These are phyloP conservation scores for Xylaria scruposa DNA, from an alignment of 495 filamentous ascomycete genomes.

Conservation along the genomic window DNA sequence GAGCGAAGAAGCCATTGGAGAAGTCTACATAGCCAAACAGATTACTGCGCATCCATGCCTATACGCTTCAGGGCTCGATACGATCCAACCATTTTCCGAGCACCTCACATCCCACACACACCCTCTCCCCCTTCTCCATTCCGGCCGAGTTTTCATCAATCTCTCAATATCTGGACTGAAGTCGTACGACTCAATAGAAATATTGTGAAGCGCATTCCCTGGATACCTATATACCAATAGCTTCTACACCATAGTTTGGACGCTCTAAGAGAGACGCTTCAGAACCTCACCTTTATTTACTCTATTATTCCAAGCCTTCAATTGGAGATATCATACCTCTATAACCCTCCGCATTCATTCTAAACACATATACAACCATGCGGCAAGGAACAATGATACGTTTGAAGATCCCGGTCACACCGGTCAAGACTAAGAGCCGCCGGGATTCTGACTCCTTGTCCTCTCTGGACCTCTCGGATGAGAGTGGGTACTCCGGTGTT, in stretches of 20 bases:
- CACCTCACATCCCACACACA: slow-evolving; percentile 22
- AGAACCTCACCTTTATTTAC: slow-evolving; percentile 50
- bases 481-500: slow-evolving; percentile 74
- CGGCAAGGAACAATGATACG: slow-evolving; percentile 55
- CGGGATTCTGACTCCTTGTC: slow-evolving; percentile 51
- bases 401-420: slow-evolving; percentile 52
- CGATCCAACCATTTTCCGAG: slow-evolving; percentile 4
- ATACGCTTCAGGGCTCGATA: slow-evolving; percentile 22
- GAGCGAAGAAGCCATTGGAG: slow-evolving; percentile 26
- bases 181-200: neutral
- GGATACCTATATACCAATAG: neutral
- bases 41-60: slow-evolving; percentile 32
- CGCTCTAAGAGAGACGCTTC: slow-evolving; percentile 22
- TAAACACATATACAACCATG: slow-evolving; percentile 45
- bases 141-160: neutral
- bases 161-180: slow-evolving; percentile 20
- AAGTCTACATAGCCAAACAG: slow-evolving; percentile 39
- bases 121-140: slow-evolving; percentile 23
- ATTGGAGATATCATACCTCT: slow-evolving; percentile 31
- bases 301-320: slow-evolving; percentile 29
- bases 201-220: neutral
- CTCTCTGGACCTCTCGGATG: slow-evolving; percentile 62
- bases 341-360: slow-evolving; percentile 31
- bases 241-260: slow-evolving; percentile 22
- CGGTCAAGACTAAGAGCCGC: slow-evolving; percentile 49